A percentile compares a stretch with the other conserved stretches of the same genome.
phyloP scores from a whole-genome alignment of 345 rosid genomes.

The Syzygium grande region DNA sequence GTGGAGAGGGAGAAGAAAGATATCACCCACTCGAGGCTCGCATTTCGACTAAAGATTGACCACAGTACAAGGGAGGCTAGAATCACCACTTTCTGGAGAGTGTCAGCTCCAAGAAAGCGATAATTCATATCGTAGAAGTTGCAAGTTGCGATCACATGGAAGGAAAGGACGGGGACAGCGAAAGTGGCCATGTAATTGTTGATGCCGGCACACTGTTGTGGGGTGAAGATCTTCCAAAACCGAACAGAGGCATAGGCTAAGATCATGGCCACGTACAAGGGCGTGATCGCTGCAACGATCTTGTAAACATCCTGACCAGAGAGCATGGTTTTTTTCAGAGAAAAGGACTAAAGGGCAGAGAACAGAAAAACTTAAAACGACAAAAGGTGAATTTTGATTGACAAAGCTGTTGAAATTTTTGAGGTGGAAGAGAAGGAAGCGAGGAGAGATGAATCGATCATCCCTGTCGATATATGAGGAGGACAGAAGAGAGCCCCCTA shows the following conservation, averaged over 20 bases:
- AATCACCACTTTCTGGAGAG: constrained; percentile 22
- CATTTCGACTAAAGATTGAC: constrained; percentile 3
- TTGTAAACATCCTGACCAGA: constrained; percentile 11
- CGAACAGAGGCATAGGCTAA: constrained; percentile 21
- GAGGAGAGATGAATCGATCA: neutral
- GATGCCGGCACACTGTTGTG: constrained; percentile 25
- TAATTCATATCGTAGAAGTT: constrained; percentile 17
- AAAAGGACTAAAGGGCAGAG: neutral
- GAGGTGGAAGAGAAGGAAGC: neutral
- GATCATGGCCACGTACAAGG: constrained; percentile 23
- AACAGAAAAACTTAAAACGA: neutral
- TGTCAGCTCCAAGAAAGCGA: constrained; percentile 24
- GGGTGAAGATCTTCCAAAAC: constrained; percentile 27
- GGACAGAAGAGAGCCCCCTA: neutral
- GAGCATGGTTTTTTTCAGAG: neutral
- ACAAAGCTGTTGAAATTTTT: neutral
- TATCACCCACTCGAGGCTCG: constrained; percentile 6
- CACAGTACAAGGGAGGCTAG: constrained; percentile 6
- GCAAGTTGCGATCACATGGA: constrained; percentile 10
- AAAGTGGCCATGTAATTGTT: constrained; percentile 27
- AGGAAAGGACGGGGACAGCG: constrained; percentile 20
- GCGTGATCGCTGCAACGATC: constrained; percentile 19
- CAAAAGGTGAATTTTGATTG: neutral
- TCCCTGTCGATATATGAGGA: neutral
- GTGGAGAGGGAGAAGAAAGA: constrained; percentile 4